These are phyloP conservation scores for Periconia sp. DNA, from an alignment of 2,329 filamentous ascomycete genomes.

Conservation along the genomic window DNA sequence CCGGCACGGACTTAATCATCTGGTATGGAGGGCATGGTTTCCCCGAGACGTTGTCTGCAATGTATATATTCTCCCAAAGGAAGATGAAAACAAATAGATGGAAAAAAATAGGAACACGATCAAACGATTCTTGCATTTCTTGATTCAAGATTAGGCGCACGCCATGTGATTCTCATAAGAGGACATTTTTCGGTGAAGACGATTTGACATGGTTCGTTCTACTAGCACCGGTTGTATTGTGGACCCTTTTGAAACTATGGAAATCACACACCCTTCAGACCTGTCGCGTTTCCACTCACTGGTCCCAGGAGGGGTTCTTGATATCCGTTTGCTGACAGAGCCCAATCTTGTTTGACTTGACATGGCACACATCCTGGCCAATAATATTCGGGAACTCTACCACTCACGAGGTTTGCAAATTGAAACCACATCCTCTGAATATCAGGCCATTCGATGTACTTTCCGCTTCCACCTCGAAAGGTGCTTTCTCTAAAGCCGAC, in stretches of 20 bases:
- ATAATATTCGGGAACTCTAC: conserved; percentile 21
- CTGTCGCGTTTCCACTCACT: background rate
- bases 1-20: no score
- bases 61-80: no score
- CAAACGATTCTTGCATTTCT: no score
- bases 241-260: background rate
- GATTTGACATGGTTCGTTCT: background rate
- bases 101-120: no score
- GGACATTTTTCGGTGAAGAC: no score
- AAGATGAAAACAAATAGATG: no score
- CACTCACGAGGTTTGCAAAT: conserved; percentile 25
- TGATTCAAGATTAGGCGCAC: no score
- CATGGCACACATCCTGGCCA: conserved; percentile 30
- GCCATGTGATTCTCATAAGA: no score
- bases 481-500: conserved; percentile 22
- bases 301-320: conserved; percentile 21
- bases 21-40: no score
- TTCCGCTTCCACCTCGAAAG: conserved; percentile 22
- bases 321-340: conserved; percentile 23
- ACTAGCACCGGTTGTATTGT: background rate
- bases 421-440: conserved; percentile 30
- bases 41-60: no score
- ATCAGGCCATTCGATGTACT: conserved; percentile 23
- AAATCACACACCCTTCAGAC: background rate
- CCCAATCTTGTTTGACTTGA: conserved; percentile 19